These are phyloP conservation scores for Fusarium foetens DNA, from an alignment of 2,329 filamentous ascomycete genomes.

Conservation along the genomic window DNA sequence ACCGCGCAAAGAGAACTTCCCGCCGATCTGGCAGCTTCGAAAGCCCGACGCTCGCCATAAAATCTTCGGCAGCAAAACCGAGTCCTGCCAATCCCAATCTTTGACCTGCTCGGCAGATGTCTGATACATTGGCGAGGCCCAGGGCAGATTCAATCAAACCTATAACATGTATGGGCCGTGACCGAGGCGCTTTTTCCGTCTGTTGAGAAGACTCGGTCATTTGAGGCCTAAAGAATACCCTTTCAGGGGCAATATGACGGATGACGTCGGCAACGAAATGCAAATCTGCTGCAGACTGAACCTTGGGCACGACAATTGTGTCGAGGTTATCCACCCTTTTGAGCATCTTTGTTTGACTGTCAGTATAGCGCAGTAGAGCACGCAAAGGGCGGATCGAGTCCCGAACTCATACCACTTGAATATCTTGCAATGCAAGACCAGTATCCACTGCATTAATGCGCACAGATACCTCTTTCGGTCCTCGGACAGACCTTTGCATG, in stretches of 20 bases:
- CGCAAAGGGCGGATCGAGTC: rapidly evolving
- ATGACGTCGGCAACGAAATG: background rate
- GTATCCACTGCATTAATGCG: background rate
- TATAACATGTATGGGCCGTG: background rate
- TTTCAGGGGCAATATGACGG: background rate
- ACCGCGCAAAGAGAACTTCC: background rate
- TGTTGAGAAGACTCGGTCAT: background rate
- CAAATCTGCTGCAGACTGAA: background rate
- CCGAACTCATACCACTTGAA: background rate
- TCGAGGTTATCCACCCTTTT: background rate
- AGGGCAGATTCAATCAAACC: background rate
- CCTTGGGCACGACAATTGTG: background rate
- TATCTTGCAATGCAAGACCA: background rate
- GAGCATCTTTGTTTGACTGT: background rate
- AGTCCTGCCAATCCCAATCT: background rate
- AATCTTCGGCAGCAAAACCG: background rate
- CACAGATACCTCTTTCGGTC: background rate
- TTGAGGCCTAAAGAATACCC: background rate
- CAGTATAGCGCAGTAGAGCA: background rate
- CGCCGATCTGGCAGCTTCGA: background rate
- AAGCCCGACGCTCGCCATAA: background rate
- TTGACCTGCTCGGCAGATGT: background rate
- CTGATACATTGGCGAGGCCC: background rate
- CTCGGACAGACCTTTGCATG: background rate
- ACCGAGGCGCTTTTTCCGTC: rapidly evolving